These are phyloP conservation scores for Coniella vitis DNA, from an alignment of 2,329 filamentous ascomycete genomes.

Conservation along the genomic window DNA sequence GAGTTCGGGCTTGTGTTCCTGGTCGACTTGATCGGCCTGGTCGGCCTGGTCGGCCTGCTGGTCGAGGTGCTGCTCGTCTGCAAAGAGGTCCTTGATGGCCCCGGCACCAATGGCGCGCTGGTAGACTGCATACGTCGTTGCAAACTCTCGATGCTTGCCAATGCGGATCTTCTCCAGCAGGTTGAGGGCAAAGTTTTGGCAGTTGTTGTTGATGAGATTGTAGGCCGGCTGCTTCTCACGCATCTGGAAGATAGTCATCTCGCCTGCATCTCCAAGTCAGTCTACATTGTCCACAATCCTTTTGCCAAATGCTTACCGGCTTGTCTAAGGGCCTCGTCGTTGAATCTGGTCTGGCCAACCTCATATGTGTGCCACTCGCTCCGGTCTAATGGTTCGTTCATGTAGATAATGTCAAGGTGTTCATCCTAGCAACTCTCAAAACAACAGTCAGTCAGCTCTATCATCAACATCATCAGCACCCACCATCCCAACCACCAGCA, in stretches of 20 bases:
- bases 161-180: conserved; percentile 49
- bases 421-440: conserved; percentile 45
- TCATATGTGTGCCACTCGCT: conserved; percentile 44
- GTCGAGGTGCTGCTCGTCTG: conserved; percentile 22
- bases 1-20: conserved; percentile 17
- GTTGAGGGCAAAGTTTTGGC: conserved; percentile 48
- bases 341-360: conserved; percentile 47
- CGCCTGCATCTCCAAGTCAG: conserved; percentile 27
- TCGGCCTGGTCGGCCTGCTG: too few species aligned
- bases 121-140: conserved; percentile 47
- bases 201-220: conserved; percentile 55
- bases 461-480: background rate
- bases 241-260: conserved; percentile 47
- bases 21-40: conserved; percentile 21
- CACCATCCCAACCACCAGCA: conserved; percentile 17
- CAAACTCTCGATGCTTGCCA: conserved; percentile 43
- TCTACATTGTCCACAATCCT: too few species aligned
- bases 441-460: background rate
- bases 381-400: conserved; percentile 38
- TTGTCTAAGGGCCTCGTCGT: conserved; percentile 44
- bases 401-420: conserved; percentile 49
- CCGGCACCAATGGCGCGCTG: conserved; percentile 42
- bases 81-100: conserved; percentile 46
- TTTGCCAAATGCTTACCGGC: conserved; percentile 32
- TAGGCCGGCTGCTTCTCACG: conserved; percentile 42